These are phyloP conservation scores for Spiraea crenata DNA, from an alignment of 331 rosid species.

Conservation along the genomic window DNA sequence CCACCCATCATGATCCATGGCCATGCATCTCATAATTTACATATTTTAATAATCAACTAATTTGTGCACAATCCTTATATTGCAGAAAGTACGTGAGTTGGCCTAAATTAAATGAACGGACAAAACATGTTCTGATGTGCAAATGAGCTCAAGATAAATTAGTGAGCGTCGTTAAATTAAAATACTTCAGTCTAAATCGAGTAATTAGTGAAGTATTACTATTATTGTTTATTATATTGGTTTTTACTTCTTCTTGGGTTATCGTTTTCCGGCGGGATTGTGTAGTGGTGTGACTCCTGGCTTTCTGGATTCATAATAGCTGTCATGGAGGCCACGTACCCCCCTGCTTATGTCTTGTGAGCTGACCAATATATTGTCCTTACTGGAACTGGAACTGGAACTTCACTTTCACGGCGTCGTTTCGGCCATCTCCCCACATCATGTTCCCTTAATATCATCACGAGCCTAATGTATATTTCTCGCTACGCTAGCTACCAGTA, in stretches of 20 bases:
- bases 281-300: conserved; percentile 22
- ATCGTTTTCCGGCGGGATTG: conserved; percentile 50
- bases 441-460: background rate
- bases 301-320: conserved; percentile 48
- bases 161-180: no score
- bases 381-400: conserved; percentile 21
- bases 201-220: no score
- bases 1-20: no score
- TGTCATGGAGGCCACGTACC: conserved; percentile 54
- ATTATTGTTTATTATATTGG: background rate
- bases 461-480: background rate
- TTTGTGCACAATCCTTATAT: no score
- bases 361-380: background rate
- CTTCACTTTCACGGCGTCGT: conserved; percentile 42
- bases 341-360: background rate
- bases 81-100: no score
- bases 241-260: background rate
- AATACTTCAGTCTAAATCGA: no score
- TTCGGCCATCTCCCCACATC: background rate
- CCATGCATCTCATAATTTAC: no score
- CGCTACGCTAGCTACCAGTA: background rate
- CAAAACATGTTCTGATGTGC: no score
- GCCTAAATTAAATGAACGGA: no score
- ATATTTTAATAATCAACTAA: no score
- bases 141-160: no score